Percentiles rank a stretch among this genome's conserved stretches.
These are phyloP conservation scores for Penicillium occitanis DNA, from an alignment of 2,329 filamentous ascomycete genomes.

Conservation along the genomic window DNA sequence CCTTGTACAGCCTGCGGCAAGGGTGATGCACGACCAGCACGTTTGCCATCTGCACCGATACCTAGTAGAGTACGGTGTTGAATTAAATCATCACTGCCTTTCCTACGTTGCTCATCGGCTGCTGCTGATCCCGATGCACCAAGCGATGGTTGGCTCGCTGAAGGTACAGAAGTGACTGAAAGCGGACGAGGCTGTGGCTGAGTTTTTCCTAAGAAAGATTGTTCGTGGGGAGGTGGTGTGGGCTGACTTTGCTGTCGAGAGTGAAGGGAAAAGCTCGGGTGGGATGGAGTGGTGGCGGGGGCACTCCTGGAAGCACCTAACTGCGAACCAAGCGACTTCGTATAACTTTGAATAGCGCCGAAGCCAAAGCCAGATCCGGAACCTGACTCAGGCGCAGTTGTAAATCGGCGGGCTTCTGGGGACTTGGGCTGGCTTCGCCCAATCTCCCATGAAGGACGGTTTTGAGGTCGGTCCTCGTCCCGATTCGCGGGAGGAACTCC, in stretches of 20 bases:
- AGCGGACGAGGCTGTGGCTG: conserved; percentile 37
- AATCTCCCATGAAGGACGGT: conserved; percentile 37
- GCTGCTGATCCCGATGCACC: conserved; percentile 29
- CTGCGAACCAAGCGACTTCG: conserved; percentile 44
- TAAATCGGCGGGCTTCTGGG: conserved; percentile 40
- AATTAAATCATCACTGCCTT: conserved; percentile 56
- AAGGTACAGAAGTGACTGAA: conserved; percentile 36
- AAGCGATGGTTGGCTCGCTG: conserved; percentile 29
- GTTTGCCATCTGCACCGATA: conserved; percentile 70
- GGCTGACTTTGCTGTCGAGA: conserved; percentile 37
- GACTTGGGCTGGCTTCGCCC: conserved; percentile 40
- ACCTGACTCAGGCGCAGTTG: conserved; percentile 30
- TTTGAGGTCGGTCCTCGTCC: conserved; percentile 33
- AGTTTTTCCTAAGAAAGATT: conserved; percentile 33
- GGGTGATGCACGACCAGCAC: conserved; percentile 80
- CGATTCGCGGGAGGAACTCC: conserved; percentile 36
- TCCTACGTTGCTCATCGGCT: conserved; percentile 43
- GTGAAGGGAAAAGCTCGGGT: conserved; percentile 30
- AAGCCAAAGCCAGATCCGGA: conserved; percentile 38
- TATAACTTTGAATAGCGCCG: conserved; percentile 43
- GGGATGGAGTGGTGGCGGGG: conserved; percentile 19
- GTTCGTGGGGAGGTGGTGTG: conserved; percentile 36
- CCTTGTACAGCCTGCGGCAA: conserved; percentile 92
- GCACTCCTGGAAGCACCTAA: conserved; percentile 35
- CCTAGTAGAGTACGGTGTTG: conserved; percentile 69